Base-by-base conservation (phyloP, 106 monocot genomes). In the Allium sativum region DNA sequence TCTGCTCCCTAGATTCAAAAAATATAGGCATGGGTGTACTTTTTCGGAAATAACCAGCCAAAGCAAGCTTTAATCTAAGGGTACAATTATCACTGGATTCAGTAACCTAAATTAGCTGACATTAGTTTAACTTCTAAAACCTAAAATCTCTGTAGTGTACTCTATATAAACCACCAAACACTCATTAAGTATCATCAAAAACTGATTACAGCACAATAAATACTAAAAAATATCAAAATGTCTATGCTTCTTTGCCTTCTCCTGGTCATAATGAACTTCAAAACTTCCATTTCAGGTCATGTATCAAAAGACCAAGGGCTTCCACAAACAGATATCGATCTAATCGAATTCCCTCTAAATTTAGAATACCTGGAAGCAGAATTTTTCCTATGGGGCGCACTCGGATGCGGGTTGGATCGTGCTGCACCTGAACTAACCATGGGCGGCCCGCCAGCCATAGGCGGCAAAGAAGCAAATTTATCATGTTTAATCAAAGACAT, bases 281-380 rank as follows among this genome's bases (percentile, higher is more conserved):
- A 11, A 9, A 40, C 57, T 2, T 58, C 57, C 1, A 11, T 58
- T 41, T 40, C 31, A 7, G 11, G 41, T 4, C 5, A 31, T 31
- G 15, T 11, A 42, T 14, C 14, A n/a, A 15, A 4, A 5, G 7
- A 7, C 59, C 10, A n/a, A 3, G 4, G 6, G 21, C 12, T 59
- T 14, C 59, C 59, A 31, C 59, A 59, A n/a, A 9, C 41, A 45
- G 91, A 91, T 43, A 56, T 83, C 16, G 75, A 76, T 42, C 74
- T 83, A 41, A 53, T 86, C 13, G 80, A 86, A 54, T 91, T 91
- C 61, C 74, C 90, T 4, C 65, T 91, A 7, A 91, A 91, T 61
- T 47, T 91, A 7, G 86, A 91, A 77, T 78, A 66, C 80, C 45
- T 86, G 20, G 86, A 86, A 61, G 79, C 82, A 5, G 90, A 91